A percentile compares a stretch with the other conserved stretches of the same genome.
Conservation (phyloP, 2,329 filamentous ascomycete genomes). For the Pezicula carpinea region DNA sequence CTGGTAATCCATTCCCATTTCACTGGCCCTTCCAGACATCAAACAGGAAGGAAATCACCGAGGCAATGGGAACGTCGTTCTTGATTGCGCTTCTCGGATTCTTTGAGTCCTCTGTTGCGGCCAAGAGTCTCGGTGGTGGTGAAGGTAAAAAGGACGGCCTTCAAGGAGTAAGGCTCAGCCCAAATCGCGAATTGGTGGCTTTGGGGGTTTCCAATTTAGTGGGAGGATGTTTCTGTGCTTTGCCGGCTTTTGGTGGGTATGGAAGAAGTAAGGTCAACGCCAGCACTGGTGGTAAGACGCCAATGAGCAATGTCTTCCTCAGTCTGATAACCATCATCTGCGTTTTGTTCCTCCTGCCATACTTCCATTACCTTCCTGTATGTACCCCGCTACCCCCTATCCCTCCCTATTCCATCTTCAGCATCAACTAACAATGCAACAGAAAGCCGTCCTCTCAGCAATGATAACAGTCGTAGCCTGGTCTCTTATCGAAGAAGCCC, state of each 20-base stretch:
- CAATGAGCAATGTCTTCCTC: constrained; percentile 87
- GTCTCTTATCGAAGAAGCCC: constrained; percentile 91
- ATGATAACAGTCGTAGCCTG: constrained; percentile 96
- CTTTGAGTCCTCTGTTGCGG: constrained; percentile 94
- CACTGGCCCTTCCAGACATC: constrained; percentile 77
- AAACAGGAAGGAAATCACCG: constrained; percentile 77
- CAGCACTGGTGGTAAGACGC: constrained; percentile 84
- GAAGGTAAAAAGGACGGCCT: constrained; percentile 56
- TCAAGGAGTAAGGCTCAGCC: constrained; percentile 75
- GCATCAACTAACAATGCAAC: constrained; percentile 13
- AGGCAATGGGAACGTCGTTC: constrained; percentile 86
- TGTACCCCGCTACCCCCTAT: constrained; percentile 34
- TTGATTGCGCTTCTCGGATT: constrained; percentile 95
- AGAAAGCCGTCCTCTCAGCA: constrained; percentile 89
- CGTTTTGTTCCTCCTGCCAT: constrained; percentile 78
- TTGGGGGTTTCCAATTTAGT: constrained; percentile 88
- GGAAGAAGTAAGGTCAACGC: constrained; percentile 93
- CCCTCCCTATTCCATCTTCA: constrained; percentile 11
- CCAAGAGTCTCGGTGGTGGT: constrained; percentile 73
- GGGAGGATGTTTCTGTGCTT: constrained; percentile 84
- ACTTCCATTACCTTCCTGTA: constrained; percentile 94
- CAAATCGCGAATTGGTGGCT: constrained; percentile 90
- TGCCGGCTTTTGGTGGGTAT: constrained; percentile 94
- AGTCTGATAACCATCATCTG: constrained; percentile 77
- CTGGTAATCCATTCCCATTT: constrained; percentile 71